Percentiles rank a stretch among this genome's conserved stretches.
Conservation (phyloP, 1,284 basidiomycete genomes). For the Cryptococcus floricola region DNA sequence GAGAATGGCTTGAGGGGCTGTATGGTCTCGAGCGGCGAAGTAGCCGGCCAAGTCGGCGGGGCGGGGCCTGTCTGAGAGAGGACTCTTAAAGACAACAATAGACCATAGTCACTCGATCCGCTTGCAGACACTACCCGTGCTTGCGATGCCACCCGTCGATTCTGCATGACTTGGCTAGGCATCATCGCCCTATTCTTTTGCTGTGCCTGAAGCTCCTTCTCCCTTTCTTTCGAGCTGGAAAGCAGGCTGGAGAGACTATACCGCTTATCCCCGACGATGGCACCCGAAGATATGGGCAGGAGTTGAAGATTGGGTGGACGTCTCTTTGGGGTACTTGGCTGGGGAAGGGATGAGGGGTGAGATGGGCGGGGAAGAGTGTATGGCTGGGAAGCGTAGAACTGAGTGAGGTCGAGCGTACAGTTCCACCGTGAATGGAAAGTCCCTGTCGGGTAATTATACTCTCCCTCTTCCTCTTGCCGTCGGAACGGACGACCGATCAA, state of each 20-base stretch:
- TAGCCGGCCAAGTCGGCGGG: constrained; percentile 14
- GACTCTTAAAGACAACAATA: constrained; percentile 71
- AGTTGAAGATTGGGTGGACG: too few species aligned
- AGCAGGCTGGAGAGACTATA: constrained; percentile 42
- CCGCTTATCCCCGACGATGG: constrained; percentile 48
- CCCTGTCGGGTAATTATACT: constrained; percentile 59
- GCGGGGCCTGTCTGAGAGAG: constrained; percentile 40
- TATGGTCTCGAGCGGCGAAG: constrained; percentile 39
- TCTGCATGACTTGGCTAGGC: constrained; percentile 20
- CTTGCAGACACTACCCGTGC: not conserved
- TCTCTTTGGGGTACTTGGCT: not conserved
- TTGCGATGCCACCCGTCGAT: not conserved
- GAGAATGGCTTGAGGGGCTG: constrained; percentile 71
- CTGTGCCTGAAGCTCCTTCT: not conserved
- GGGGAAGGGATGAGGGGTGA: constrained; percentile 3
- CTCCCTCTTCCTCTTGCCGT: not conserved
- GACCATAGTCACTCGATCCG: constrained; percentile 19
- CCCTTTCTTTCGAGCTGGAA: constrained; percentile 14
- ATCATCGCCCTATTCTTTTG: constrained; percentile 12
- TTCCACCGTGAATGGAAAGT: constrained; percentile 81
- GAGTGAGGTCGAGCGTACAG: constrained; percentile 71
- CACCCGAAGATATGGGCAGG: not conserved
- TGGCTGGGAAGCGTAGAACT: constrained; percentile 33
- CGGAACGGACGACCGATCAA: constrained; percentile 66
- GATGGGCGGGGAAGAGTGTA: constrained; percentile 11